Base-by-base conservation (phyloP, 2,329 filamentous ascomycete genomes). In the Xylogone sp. region DNA sequence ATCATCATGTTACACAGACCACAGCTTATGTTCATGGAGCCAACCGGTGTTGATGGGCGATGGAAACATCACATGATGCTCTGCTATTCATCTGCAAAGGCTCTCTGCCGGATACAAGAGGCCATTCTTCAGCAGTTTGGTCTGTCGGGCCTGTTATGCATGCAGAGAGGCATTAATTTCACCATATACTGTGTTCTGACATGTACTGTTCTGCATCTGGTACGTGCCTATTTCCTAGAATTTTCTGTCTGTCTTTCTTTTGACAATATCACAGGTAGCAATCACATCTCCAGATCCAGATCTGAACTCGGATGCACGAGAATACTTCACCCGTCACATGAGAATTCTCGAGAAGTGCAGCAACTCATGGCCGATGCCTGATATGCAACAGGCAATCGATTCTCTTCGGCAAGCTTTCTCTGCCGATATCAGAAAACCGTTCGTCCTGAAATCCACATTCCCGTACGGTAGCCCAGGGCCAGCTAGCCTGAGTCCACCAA, bases 291-390 rank as follows among this genome's bases (percentile, higher is more conserved):
- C 94, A 18, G 92, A 97, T 66, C 88, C 90, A 1, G 88, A 94
- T 39, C 81, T 96, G 52, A 92, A 94, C 65, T 75, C 78, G 0
- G 90, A 96, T 67, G 90, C 93, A 5, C 82, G 89, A 27, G 87
- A 93, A 55, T 97, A 88, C 66, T 97, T 97, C 64, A 88, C 90
- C 2, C 81, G 93, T 45, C 92, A 97, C 62, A 97, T 97, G 93
- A 84, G 92, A 50, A 86, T 97, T 34, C 75, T 97, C 52, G 93
- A 97, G 68, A 86, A 84, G 58, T 94, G 91, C 60, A 88, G 90
- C 65, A 78, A 81, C 8, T 84, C 85, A 3, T 95, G 90, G 87
- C 87, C 90, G 2, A 90, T 95, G 81, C 87, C 88, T 2, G 92
- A 97, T 62, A 87, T 96, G 71, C 86, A 95, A 66, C 86, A 84